Conservation (phyloP, 2,329 filamentous ascomycete species). For the Trichoderma harzianum region DNA sequence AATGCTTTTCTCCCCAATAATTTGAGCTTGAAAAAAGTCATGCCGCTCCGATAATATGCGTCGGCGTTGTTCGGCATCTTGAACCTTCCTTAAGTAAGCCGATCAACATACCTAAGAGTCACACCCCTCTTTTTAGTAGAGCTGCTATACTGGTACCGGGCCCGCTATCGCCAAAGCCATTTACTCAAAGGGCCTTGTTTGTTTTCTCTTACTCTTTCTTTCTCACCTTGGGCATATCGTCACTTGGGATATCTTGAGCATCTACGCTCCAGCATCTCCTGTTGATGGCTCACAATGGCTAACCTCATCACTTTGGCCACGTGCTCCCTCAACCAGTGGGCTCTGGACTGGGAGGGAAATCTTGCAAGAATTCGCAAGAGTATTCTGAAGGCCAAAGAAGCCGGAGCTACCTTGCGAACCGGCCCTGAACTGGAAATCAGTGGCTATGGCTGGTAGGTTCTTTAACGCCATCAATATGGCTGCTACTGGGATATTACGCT, state of each 20-base stretch:
- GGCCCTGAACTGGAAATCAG: conserved; percentile 53
- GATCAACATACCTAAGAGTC: not conserved
- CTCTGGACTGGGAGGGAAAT: conserved; percentile 52
- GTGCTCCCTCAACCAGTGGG: conserved; percentile 11
- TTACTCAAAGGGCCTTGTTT: not conserved
- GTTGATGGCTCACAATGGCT: not conserved
- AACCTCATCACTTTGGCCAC: conserved; percentile 8
- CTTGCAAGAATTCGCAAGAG: conserved; percentile 60
- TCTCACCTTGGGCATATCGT: not conserved
- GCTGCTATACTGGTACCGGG: not conserved
- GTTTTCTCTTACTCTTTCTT: not conserved
- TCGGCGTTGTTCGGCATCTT: conserved; percentile 6
- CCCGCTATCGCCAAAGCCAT: not conserved
- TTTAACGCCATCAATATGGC: too few species aligned
- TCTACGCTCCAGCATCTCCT: too few species aligned
- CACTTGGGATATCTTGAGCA: not conserved
- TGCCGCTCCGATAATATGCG: not conserved
- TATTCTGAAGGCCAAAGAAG: conserved; percentile 56
- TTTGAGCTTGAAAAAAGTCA: not conserved
- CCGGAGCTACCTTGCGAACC: conserved; percentile 59
- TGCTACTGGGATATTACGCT: not conserved
- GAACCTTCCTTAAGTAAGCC: not conserved
- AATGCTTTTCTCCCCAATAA: not conserved
- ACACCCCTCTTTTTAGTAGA: not conserved
- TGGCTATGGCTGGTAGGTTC: conserved; percentile 31